Evolutionary conservation across 148 eudicot species (phyloP), one percentile per base, ranked within the genome.

Genomic region (Oxyria digyna): DNA sequence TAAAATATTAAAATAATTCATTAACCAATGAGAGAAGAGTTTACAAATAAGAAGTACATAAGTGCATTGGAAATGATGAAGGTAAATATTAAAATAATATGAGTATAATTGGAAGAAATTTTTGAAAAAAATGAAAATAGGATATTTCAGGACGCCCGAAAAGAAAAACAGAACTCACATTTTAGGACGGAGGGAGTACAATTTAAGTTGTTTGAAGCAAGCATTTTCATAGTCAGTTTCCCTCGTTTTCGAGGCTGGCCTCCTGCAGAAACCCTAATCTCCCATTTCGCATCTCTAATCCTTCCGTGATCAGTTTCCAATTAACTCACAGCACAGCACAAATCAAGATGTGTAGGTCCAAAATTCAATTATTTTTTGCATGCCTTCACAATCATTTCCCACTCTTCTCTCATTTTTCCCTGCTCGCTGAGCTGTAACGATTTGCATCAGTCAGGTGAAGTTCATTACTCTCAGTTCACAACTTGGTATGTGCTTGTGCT

Each of bases 201-300:
- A n/a, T n/a, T n/a, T n/a, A n/a, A n/a, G n/a, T n/a, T n/a, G n/a
- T n/a, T n/a, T n/a, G n/a, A n/a, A n/a, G n/a, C 15, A 59, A 59
- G 65, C 65, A 13, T 59, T 59, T 59, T 59, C 13, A 20, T 59
- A 13, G 65, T 59, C 12, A 13, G 32, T 31, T 59, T 59, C 38
- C 65, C 65, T 59, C 65, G 38, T 59, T 59, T 59, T 6, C 38
- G 37, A 59, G 29, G 65, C 65, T 59, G n/a, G 38, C 29, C 20
- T 59, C 35, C 31, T 3, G 20, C 65, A 59, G 4, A 57, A 57
- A 59, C 65, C 65, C 65, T 59, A 59, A 59, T 59, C 14, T 1
- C 37, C 18, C 3, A 27, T 13, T 31, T 59, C 20, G 2, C 20
- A 45, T n/a, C 38, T 29, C 18, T 31, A 29, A 55, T 59, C 35